phyloP scores from a whole-genome alignment of 441 rosid genomes.

The Croton setiger region DNA sequence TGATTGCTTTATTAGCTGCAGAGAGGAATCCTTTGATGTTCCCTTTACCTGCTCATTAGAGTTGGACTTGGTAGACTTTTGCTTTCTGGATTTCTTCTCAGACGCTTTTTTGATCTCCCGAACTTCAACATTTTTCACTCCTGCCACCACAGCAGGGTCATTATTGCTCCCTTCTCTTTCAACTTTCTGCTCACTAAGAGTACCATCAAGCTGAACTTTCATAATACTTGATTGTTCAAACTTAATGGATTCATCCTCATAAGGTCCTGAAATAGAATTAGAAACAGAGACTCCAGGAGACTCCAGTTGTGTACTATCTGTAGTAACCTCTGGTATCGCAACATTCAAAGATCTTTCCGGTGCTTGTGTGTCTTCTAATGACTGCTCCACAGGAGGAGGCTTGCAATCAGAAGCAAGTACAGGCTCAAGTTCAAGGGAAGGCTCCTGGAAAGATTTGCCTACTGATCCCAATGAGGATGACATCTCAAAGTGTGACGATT shows the following conservation, averaged over 20 bases:
- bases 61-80: conserved; percentile 57
- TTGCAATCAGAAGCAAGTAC: conserved; percentile 31
- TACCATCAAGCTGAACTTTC: conserved; percentile 31
- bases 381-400: conserved; percentile 30
- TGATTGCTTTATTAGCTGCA: conserved; percentile 44
- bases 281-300: conserved; percentile 24
- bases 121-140: conserved; percentile 44
- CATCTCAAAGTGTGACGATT: conserved; percentile 33
- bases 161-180: conserved; percentile 35
- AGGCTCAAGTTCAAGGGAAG: conserved; percentile 34
- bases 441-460: conserved; percentile 27
- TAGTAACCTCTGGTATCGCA: conserved; percentile 22
- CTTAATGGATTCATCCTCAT: conserved; percentile 31
- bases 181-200: conserved; percentile 27
- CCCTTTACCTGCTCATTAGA: conserved; percentile 60
- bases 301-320: conserved; percentile 24
- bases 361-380: conserved; percentile 28
- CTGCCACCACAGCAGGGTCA: conserved; percentile 33
- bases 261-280: conserved; percentile 23
- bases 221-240: conserved; percentile 22
- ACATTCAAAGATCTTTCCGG: conserved; percentile 24
- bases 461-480: conserved; percentile 31
- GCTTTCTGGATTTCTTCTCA: conserved; percentile 88
- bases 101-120: conserved; percentile 60
- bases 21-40: conserved; percentile 34